Conservation (phyloP, 1,284 basidiomycete genomes). For the Tilletia setariae region DNA sequence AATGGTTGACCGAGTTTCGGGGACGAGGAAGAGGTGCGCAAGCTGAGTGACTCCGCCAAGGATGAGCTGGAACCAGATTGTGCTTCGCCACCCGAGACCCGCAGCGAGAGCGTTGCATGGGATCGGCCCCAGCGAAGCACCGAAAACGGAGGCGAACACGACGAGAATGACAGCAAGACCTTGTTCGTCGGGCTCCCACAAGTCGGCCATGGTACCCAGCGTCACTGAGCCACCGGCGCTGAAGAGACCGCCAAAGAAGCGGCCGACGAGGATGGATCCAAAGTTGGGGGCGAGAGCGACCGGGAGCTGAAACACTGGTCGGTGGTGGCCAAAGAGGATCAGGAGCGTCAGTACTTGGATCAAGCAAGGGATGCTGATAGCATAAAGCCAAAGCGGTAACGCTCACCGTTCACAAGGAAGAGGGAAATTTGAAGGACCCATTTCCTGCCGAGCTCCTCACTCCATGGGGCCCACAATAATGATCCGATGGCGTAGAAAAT, state of each 20-base stretch:
- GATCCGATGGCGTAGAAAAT: slow-evolving; percentile 56
- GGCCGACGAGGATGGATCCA: slow-evolving; percentile 46
- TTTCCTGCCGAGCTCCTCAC: slow-evolving; percentile 52
- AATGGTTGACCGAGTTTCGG: slow-evolving; percentile 56
- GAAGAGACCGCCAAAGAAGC: slow-evolving; percentile 53
- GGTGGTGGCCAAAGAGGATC: neutral
- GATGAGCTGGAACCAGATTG: slow-evolving; percentile 57
- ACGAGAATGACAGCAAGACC: slow-evolving; percentile 52
- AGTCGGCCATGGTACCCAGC: slow-evolving; percentile 56
- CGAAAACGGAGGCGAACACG: slow-evolving; percentile 51
- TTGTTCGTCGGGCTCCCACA: slow-evolving; percentile 53
- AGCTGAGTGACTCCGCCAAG: slow-evolving; percentile 55
- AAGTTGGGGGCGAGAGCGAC: slow-evolving; percentile 51
- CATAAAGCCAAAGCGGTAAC: slow-evolving; percentile 12
- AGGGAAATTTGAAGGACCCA: slow-evolving; percentile 45
- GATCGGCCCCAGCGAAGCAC: slow-evolving; percentile 50
- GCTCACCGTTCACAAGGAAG: slow-evolving; percentile 51
- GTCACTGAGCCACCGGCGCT: slow-evolving; percentile 57
- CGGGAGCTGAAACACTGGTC: slow-evolving; percentile 40
- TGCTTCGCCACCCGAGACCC: slow-evolving; percentile 42
- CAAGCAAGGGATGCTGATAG: neutral
- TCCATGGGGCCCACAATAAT: slow-evolving; percentile 54
- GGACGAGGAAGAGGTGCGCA: slow-evolving; percentile 55
- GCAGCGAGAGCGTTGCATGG: slow-evolving; percentile 43
- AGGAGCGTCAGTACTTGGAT: neutral